Conservation (phyloP, 352 stramenopile genomes). For the Pythium apleroticum region DNA sequence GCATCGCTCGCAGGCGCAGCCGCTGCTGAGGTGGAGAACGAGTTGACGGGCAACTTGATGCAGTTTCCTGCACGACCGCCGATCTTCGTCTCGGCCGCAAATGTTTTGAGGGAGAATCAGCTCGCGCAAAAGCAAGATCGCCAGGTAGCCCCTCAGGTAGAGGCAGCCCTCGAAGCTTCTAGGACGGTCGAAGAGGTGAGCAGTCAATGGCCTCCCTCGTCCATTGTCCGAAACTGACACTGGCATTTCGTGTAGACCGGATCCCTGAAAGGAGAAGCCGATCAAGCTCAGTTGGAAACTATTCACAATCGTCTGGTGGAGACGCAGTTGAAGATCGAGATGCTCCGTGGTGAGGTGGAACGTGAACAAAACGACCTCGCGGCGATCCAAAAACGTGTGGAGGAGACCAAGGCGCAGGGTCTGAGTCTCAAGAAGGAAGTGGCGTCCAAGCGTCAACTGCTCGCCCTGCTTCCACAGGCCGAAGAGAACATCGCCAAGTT, state of each 20-base stretch:
- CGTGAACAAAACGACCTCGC: constrained; percentile 17
- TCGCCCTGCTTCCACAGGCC: constrained; percentile 66
- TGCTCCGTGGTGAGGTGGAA: constrained; percentile 12
- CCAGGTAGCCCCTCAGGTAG: not conserved
- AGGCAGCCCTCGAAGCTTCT: too few relatives aligned
- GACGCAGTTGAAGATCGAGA: constrained; percentile 20
- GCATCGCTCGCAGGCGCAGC: not conserved
- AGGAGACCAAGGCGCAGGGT: constrained; percentile 33
- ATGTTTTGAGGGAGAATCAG: constrained; percentile 13
- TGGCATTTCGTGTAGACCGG: not conserved
- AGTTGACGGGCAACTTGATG: too few relatives aligned
- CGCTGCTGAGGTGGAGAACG: not conserved
- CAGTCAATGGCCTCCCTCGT: not conserved
- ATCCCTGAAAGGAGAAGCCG: constrained; percentile 13
- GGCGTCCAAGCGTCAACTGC: constrained; percentile 47
- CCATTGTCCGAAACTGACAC: not conserved
- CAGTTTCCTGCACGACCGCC: not conserved
- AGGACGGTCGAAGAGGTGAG: constrained; percentile 1
- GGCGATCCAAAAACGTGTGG: constrained; percentile 15
- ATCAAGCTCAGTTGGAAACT: constrained; percentile 20
- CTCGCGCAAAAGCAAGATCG: not conserved
- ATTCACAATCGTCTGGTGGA: constrained; percentile 22
- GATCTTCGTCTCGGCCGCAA: constrained; percentile 24
- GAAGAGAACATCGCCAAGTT: constrained; percentile 70
- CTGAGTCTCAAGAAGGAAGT: constrained; percentile 50